A percentile compares a stretch with the other conserved stretches of the same genome.
Evolutionary conservation across 2,329 filamentous ascomycete genomes (phyloP).

Genomic region (Fusarium keratoplasticum): DNA sequence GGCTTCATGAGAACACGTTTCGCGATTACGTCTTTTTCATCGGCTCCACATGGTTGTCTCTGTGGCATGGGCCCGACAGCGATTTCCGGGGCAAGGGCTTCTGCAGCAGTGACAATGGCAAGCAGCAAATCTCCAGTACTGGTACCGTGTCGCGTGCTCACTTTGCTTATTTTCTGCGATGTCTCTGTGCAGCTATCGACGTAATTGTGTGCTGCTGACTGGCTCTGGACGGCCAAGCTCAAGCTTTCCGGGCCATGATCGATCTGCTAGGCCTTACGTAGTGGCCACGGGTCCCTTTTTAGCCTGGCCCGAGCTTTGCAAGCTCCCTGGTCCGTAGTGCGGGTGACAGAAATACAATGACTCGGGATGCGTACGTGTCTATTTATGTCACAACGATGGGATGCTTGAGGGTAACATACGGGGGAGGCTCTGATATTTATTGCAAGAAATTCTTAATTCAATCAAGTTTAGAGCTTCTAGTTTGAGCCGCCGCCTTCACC

Average conservation of each 20-base stretch:
- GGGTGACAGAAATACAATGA: slow-evolving; percentile 12
- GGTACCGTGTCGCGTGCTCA: not conserved
- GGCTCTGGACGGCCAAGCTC: slow-evolving; percentile 21
- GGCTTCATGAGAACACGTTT: slow-evolving; percentile 45
- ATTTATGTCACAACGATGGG: not conserved
- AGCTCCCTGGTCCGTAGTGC: not conserved
- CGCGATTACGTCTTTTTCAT: slow-evolving; percentile 22
- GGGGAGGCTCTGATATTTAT: not conserved
- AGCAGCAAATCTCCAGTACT: not conserved
- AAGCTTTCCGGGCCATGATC: slow-evolving; percentile 15
- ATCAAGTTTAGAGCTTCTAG: not conserved
- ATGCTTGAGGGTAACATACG: not conserved
- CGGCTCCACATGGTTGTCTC: slow-evolving; percentile 26
- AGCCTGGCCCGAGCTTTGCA: slow-evolving; percentile 28
- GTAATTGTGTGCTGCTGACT: slow-evolving; percentile 27
- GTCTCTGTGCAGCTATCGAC: not conserved
- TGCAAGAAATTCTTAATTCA: not conserved
- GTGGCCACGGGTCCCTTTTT: slow-evolving; percentile 38
- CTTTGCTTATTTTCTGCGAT: not conserved
- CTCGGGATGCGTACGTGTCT: not conserved
- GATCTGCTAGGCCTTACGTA: slow-evolving; percentile 11
- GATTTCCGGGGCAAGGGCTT: not conserved
- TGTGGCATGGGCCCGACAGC: not conserved
- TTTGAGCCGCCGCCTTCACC: not conserved
- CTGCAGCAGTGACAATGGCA: slow-evolving; percentile 21